phyloP scores from a whole-genome alignment of 495 filamentous ascomycete genomes.

The Echria macrotheca region DNA sequence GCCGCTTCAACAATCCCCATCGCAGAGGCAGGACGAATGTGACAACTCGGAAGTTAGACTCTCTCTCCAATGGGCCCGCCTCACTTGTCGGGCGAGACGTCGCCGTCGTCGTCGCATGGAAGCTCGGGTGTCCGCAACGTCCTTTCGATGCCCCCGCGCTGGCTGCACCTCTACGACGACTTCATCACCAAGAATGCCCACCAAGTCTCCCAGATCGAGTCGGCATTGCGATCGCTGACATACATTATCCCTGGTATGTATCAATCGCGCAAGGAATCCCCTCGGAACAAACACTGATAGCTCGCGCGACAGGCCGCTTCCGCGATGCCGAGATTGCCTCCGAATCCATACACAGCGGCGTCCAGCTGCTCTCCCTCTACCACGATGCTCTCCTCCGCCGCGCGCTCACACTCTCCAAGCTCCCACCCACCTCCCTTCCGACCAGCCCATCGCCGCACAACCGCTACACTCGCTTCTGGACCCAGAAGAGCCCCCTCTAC shows the following conservation, averaged over 20 bases:
- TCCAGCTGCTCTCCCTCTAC: constrained; percentile 88
- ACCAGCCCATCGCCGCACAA: constrained; percentile 66
- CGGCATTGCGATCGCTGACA: constrained; percentile 79
- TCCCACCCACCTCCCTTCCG: constrained; percentile 36
- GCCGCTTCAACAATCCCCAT: background rate
- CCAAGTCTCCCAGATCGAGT: constrained; percentile 90
- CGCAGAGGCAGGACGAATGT: too few relatives aligned
- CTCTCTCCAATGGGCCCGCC: background rate
- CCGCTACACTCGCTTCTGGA: constrained; percentile 90
- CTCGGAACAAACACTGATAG: too few relatives aligned
- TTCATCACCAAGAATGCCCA: constrained; percentile 93
- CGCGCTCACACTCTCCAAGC: constrained; percentile 46
- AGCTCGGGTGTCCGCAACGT: background rate
- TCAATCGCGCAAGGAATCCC: too few relatives aligned
- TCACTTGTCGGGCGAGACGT: background rate
- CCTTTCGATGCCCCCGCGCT: constrained; percentile 42
- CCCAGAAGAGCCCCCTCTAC: constrained; percentile 66
- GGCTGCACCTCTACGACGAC: constrained; percentile 74
- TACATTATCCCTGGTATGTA: constrained; percentile 88
- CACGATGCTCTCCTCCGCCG: constrained; percentile 83
- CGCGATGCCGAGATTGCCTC: constrained; percentile 91
- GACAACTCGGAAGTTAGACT: background rate
- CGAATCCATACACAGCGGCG: constrained; percentile 81
- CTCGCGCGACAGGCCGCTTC: constrained; percentile 64
- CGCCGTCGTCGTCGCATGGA: background rate